Base-by-base conservation (phyloP, 2,329 filamentous ascomycete species). In the Claviceps pazoutovae region DNA sequence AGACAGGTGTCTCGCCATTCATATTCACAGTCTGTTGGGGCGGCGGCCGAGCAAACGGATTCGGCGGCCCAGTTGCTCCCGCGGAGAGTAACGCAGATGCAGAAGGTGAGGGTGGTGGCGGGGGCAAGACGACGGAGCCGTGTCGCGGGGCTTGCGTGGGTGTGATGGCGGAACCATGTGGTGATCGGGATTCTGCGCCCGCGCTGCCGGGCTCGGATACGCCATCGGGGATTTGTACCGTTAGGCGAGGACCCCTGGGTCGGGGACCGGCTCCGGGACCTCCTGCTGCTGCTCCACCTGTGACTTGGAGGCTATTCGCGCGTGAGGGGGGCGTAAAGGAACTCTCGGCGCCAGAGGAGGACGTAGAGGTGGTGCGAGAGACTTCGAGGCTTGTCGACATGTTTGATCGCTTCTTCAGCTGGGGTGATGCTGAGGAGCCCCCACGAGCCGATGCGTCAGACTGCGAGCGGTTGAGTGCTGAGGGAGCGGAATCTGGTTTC, bases 181-280 rank as follows among this genome's bases (percentile, higher is more conserved):
- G 67, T 62, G 85, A 72, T 66, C 79, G 65, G 66, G 86, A 86
- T 51, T 86, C 86, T 46, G 76, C 87, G 3, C 85, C 87, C 46
- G 82, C 84, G 55, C 79, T 84, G 53, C 82, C 87, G 46, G 72
- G 72, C 59, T 95, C 88, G 9, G 88, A 94, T 42, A 83, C 82
- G 61, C 95, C 93, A 58, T 89, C 91, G 0, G 93, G 93, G 60
- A 98, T 98, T 63, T 96, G 89, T 4, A 98, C 88, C 59, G 88
- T 95, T 46, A 98, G 74, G 50, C 88, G 80, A 2, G 93, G 93
- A 6, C 67, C 66, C 50, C 88, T 79, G 7, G 93, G 90, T 51
- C 90, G 79, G 60, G 86, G 82, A 8, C 80, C 81, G 51, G 79
- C 80, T 9, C 78, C 71, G 52, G 59, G 52, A 4, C 60, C 59